Evolutionary conservation across 805 yeast genomes (phyloP).

Genomic region (Pichia exigua): DNA sequence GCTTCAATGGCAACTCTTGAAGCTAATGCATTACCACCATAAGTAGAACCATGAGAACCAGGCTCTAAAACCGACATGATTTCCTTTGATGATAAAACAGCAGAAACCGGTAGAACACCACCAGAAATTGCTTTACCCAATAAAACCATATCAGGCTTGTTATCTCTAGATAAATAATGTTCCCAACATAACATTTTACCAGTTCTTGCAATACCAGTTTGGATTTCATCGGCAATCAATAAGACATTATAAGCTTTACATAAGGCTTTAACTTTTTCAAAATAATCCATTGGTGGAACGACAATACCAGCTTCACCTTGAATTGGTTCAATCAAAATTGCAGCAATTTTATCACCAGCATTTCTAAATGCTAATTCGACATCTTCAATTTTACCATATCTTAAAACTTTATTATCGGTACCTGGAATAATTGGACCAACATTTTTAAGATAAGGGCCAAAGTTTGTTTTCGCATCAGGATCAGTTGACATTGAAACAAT

Average conservation of each 20-base stretch:
- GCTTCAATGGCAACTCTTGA: slow-evolving; percentile 93
- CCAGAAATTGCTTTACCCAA: slow-evolving; percentile 95
- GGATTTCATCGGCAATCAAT: slow-evolving; percentile 93
- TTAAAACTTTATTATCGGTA: slow-evolving; percentile 48
- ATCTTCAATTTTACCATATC: slow-evolving; percentile 84
- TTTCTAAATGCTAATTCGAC: slow-evolving; percentile 71
- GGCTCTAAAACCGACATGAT: slow-evolving; percentile 87
- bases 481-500: slow-evolving; percentile 95
- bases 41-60: slow-evolving; percentile 96
- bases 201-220: slow-evolving; percentile 96
- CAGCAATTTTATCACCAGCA: slow-evolving; percentile 87
- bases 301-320: slow-evolving; percentile 99
- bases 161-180: slow-evolving; percentile 42
- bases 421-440: slow-evolving; percentile 85
- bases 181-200: slow-evolving; percentile 90
- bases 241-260: slow-evolving; percentile 81
- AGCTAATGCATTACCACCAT: slow-evolving; percentile 95
- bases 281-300: slow-evolving; percentile 81
- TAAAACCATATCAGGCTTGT: slow-evolving; percentile 82
- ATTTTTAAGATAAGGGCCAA: slow-evolving; percentile 82
- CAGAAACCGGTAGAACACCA: slow-evolving; percentile 88
- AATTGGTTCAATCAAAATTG: slow-evolving; percentile 87
- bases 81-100: slow-evolving; percentile 82
- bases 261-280: slow-evolving; percentile 59
- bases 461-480: slow-evolving; percentile 73